These are phyloP conservation scores for Pseudopediastrum boryanum DNA, from an alignment of 139 green algal genomes.

Conservation along the genomic window DNA sequence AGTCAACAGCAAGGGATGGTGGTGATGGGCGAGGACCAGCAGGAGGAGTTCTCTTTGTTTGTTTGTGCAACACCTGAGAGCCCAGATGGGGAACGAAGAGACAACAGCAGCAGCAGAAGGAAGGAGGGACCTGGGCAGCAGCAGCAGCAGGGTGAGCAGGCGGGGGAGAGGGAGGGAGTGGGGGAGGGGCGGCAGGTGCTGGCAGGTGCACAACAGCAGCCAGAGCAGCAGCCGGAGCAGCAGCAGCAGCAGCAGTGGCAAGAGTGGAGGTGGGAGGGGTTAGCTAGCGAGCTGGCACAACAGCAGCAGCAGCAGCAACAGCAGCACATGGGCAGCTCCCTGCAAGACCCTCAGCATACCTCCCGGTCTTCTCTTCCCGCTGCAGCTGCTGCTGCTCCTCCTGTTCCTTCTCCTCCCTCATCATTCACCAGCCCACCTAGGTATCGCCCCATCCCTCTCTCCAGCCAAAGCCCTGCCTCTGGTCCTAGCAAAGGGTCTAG, in stretches of 20 bases:
- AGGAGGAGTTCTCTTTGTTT: not conserved
- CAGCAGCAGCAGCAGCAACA: constrained; percentile 10
- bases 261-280: not conserved
- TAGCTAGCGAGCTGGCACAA: not conserved
- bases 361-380: no score
- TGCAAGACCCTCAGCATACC: no score
- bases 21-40: not conserved
- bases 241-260: not conserved
- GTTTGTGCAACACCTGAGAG: no score
- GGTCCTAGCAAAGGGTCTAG: not conserved
- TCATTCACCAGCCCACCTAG: not conserved
- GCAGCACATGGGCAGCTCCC: not conserved
- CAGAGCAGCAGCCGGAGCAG: not conserved
- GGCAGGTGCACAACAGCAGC: not conserved
- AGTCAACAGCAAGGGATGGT: constrained; percentile 22
- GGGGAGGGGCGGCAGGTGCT: not conserved
- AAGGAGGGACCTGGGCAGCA: constrained; percentile 26
- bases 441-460: not conserved
- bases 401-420: not conserved
- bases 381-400: constrained; percentile 1
- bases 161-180: no score
- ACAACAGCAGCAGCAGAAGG: constrained; percentile 4
- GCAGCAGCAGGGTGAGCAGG: constrained; percentile 30
- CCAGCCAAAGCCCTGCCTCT: not conserved
- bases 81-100: no score